A percentile compares a stretch with the other conserved stretches of the same genome.
phyloP scores from a whole-genome alignment of 768 basidiomycete genomes.

The Mycena belliarum region DNA sequence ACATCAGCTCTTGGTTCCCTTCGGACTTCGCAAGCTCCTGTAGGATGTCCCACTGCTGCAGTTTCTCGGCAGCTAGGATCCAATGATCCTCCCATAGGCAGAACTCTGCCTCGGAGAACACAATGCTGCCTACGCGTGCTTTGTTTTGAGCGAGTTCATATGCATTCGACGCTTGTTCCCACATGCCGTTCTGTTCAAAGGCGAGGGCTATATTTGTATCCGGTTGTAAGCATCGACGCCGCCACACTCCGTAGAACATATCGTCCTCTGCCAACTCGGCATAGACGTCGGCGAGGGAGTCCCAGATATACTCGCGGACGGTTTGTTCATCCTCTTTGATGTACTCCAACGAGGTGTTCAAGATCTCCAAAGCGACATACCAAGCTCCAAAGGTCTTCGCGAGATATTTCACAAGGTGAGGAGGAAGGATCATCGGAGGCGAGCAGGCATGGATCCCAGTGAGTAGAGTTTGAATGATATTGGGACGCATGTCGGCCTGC shows the following conservation, averaged over 20 bases:
- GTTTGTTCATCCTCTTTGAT: slow-evolving; percentile 79
- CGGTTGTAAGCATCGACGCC: slow-evolving; percentile 80
- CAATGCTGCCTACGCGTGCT: slow-evolving; percentile 75
- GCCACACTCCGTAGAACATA: slow-evolving; percentile 95
- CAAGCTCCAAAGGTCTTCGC: slow-evolving; percentile 97
- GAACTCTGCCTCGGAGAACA: slow-evolving; percentile 94
- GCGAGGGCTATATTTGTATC: slow-evolving; percentile 89
- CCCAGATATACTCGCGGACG: slow-evolving; percentile 80
- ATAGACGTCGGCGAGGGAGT: slow-evolving; percentile 92
- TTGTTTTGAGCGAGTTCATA: slow-evolving; percentile 92
- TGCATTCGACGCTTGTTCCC: slow-evolving; percentile 85
- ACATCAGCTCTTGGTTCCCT: slow-evolving; percentile 85
- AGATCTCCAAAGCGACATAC: slow-evolving; percentile 86
- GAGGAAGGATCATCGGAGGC: slow-evolving; percentile 87
- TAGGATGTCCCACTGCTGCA: slow-evolving; percentile 97
- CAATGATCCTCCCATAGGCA: slow-evolving; percentile 99
- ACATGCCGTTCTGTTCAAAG: slow-evolving; percentile 96
- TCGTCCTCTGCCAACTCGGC: slow-evolving; percentile 96
- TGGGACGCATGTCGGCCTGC: slow-evolving; percentile 87
- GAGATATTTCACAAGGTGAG: slow-evolving; percentile 93
- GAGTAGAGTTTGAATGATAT: slow-evolving; percentile 89
- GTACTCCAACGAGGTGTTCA: slow-evolving; percentile 77
- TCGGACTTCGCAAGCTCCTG: slow-evolving; percentile 89
- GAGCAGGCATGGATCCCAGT: slow-evolving; percentile 82
- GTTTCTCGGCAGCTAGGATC: slow-evolving; percentile 92